Evolutionary conservation across 768 basidiomycete species (phyloP).

Genomic region (Xanthoconium purpureum): DNA sequence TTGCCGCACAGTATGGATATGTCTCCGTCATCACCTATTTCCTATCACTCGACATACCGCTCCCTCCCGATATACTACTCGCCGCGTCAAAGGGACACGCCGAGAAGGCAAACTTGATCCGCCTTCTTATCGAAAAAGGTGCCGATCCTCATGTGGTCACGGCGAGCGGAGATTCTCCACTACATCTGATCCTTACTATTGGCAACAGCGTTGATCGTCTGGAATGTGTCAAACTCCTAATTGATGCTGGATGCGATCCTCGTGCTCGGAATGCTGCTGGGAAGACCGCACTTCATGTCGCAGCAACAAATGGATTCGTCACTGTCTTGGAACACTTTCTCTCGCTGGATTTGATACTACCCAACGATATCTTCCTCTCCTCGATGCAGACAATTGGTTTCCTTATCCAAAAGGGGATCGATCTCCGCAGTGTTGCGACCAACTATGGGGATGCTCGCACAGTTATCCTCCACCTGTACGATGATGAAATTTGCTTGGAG

Average conservation of each 20-base stretch:
- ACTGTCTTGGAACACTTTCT: background rate
- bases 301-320: too few relatives aligned
- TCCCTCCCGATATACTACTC: background rate
- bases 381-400: background rate
- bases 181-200: too few relatives aligned
- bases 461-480: background rate
- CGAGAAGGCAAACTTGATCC: background rate
- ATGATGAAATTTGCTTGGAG: background rate
- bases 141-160: background rate
- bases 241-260: too few relatives aligned
- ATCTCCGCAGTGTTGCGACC: background rate
- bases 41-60: background rate
- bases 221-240: too few relatives aligned
- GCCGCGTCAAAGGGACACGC: background rate
- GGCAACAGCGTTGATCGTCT: too few relatives aligned
- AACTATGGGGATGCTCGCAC: too few relatives aligned
- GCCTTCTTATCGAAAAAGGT: background rate
- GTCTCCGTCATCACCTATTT: background rate
- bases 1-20: background rate
- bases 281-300: too few relatives aligned
- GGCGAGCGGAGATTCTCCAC: background rate
- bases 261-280: too few relatives aligned
- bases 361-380: background rate
- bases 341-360: background rate
- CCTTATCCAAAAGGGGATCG: background rate